Evolutionary conservation across 2,329 filamentous ascomycete species (phyloP).

Genomic region (Taxawa tesnikishii): DNA sequence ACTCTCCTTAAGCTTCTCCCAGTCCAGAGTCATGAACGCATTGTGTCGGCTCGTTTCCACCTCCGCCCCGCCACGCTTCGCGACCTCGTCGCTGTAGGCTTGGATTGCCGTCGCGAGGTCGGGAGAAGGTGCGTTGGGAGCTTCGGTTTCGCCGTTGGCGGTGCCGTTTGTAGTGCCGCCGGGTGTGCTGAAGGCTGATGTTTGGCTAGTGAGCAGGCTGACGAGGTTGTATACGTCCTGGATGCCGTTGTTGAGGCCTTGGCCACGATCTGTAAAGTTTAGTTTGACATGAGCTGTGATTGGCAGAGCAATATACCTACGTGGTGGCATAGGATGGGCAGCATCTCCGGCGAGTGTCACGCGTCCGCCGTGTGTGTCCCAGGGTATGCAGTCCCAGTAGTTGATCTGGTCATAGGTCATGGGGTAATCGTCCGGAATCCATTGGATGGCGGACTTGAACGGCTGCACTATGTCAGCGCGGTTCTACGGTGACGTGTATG

Average conservation of each 20-base stretch:
- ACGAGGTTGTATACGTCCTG: slow-evolving; percentile 28
- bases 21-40: slow-evolving; percentile 10
- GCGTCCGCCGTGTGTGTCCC: slow-evolving; percentile 15
- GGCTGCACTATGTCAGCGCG: slow-evolving; percentile 6
- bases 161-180: no score
- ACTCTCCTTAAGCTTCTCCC: slow-evolving; percentile 10
- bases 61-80: slow-evolving; percentile 8
- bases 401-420: slow-evolving; percentile 8
- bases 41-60: slow-evolving; percentile 9
- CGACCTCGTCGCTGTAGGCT: slow-evolving; percentile 9
- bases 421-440: slow-evolving; percentile 6
- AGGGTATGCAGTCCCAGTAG: slow-evolving; percentile 13
- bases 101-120: slow-evolving; percentile 1
- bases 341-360: slow-evolving; percentile 22
- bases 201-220: background rate
- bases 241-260: slow-evolving; percentile 33
- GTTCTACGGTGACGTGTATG: background rate
- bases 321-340: slow-evolving; percentile 34
- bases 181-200: no score
- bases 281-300: background rate
- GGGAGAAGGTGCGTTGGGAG: no score
- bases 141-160: background rate
- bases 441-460: slow-evolving; percentile 9
- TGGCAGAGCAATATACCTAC: slow-evolving; percentile 12
- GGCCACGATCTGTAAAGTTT: slow-evolving; percentile 24